Evolutionary conservation across 2,329 filamentous ascomycete species (phyloP), one percentile per base, ranked within the genome.

Genomic region (Phialophora expanda): DNA sequence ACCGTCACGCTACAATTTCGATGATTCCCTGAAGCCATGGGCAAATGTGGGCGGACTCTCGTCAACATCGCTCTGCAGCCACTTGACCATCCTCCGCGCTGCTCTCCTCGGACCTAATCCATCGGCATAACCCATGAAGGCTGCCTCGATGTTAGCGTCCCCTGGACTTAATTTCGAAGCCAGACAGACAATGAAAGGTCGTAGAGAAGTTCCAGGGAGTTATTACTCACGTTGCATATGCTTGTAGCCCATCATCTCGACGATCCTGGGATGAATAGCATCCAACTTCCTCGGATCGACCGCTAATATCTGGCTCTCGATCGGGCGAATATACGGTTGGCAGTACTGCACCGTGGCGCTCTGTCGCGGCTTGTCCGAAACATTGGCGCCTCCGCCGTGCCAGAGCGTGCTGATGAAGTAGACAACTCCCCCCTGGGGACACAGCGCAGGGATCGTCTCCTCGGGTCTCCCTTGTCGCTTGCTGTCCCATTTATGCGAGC

Each of bases 291-390:
- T 68, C 6, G 74, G 75, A 62, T 76, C 75, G 12, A 76, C 75
- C 1, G 74, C 72, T 34, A 76, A 69, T 12, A 75, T 72, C 62
- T 75, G 73, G 60, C 75, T 76, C 68, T 76, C 75, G 55, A 76
- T 73, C 24, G 73, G 72, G 12, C 75, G 74, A 46, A 77, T 74
- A 58, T 74, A 83, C 4, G 78, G 77, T 67, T 79, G 77, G 65
- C 77, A 80, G 70, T 78, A 80, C 70, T 79, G 78, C n/a, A 78
- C 74, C 14, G 78, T 80, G 51, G 76, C 69, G 51, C 77, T 77
- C 44, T 74, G 67, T 26, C 78, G 71, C n/a, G 72, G 72, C 32
- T 61, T 66, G 26, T 70, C 59, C 14, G 75, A 74, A 5, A 65
- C 68, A 55, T 79, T 80, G 22, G 71, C 68, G n/a, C 78, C 78